Percentiles rank a stretch among this genome's conserved stretches.
Conservation (phyloP, 306 rosid species). For the Castanea crenata region DNA sequence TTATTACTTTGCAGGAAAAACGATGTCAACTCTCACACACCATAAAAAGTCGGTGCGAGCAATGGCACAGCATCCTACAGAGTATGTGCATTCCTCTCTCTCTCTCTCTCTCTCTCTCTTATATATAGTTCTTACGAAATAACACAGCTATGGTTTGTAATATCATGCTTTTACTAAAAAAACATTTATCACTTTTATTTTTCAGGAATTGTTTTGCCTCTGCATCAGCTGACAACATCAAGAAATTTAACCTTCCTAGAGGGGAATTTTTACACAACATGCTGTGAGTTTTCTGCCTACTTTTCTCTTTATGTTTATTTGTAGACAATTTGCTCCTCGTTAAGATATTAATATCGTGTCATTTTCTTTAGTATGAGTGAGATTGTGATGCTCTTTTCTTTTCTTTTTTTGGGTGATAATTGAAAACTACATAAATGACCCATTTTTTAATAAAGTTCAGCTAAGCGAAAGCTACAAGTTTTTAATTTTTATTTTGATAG, state of each 20-base stretch:
- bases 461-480: neutral
- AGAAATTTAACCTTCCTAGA: slow-evolving; percentile 88
- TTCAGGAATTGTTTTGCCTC: slow-evolving; percentile 89
- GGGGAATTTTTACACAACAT: slow-evolving; percentile 97
- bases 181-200: neutral
- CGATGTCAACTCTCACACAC: slow-evolving; percentile 90
- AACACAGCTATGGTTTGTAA: slow-evolving; percentile 20
- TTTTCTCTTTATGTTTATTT: slow-evolving; percentile 7
- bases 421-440: neutral
- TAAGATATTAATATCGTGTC: neutral
- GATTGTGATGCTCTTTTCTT: neutral
- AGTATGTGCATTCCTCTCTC: slow-evolving; percentile 45
- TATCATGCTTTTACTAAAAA: neutral
- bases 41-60: slow-evolving; percentile 98
- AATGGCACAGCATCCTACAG: slow-evolving; percentile 94
- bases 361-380: neutral
- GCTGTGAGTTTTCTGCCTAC: slow-evolving; percentile 69
- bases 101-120: neutral
- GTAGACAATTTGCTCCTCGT: neutral
- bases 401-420: neutral
- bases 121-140: neutral
- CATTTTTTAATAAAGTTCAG: neutral
- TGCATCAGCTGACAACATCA: slow-evolving; percentile 98
- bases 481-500: neutral
- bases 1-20: slow-evolving; percentile 58